Evolutionary conservation across 2,329 filamentous ascomycete species (phyloP), one percentile per base, ranked within the genome.

Genomic region (Pyrenochaeta sp.): DNA sequence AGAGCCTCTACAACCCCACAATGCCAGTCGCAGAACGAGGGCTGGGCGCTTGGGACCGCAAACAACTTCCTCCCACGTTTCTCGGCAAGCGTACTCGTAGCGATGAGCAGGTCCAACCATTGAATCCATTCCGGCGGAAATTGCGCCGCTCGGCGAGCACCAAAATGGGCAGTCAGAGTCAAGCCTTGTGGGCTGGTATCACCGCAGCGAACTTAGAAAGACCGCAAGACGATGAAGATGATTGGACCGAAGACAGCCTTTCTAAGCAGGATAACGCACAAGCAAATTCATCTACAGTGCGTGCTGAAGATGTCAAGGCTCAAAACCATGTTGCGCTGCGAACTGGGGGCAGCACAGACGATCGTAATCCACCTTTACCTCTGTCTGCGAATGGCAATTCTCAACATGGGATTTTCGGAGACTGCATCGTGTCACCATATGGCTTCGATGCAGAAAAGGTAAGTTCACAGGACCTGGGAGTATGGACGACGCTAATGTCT

Each of bases 131-230:
- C 21, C 86, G 86, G 58, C 85, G 92, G 61, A 98, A 97, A 77
- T 77, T 99, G 61, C 87, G 95, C 62, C 90, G 93, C 67, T 92
- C 91, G 5, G 90, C 93, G 18, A 97, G 93, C 74, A 87, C 89
- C 69, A 94, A 92, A 72, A 79, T 98, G 29, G 88, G 84, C 52
- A 90, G 83, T 44, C 92, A 97, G 67, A 89, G 88, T 62, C 87
- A 93, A 65, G 87, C 86, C 23, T 83, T 98, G n/a, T 98, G 94
- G 94, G 89, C 89, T 4, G 91, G 96, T 66, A 96, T 99, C 54
- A 84, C 95, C 20, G 87, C 68, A 37, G 69, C 58, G 7, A 66
- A 68, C 48, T 62, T 68, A 41, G 64, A 71, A 15, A 63, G 47
- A 39, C 64, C 58, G 36, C 58, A 54, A 30, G 54, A 65, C 12